Evolutionary conservation across 164 flowering plant species (phyloP), one percentile per base, ranked within the genome.

Genomic region (Sedum album): DNA sequence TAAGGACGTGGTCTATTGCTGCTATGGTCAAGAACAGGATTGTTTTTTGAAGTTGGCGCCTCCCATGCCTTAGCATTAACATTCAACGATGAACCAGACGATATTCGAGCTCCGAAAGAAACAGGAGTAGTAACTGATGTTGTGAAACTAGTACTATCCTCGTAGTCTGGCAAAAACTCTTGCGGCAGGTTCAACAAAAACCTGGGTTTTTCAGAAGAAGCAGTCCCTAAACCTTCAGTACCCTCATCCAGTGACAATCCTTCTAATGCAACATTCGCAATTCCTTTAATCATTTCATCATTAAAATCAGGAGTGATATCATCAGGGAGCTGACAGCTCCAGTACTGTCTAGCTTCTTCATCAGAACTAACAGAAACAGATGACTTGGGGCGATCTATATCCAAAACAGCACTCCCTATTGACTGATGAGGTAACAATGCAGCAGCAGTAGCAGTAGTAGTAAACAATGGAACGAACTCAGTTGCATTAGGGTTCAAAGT

Each of bases 251-350:
- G 71, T 23, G 97, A 95, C 73, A 95, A 76, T 38, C 81, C 77
- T 11, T 85, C 76, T 53, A 95, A 77, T 36, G 91, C 78, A 48
- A 92, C 80, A 70, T 74, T 77, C 49, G 77, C 85, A 42, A 82
- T 64, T 70, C 80, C 85, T 66, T 81, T 88, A 68, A 84, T 71
- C 46, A 88, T 93, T 68, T 89, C 90, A 64, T 81, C 84, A 73
- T 90, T 86, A 72, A 95, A 95, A 68, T 95, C 99, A 8, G 97
- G 99, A 35, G 93, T 95, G 68, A 95, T 92, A 73, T 95, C 99
- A 81, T 95, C 99, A 39, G 96, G 99, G 65, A 95, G 89, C 78
- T 92, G 96, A 71, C 71, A 79, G 51, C 84, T 80, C 99, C 97
- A 91, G 68, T 75, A 95, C 46, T 86, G 92, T 38, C 79, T 97